Evolutionary conservation across 1,284 basidiomycete genomes (phyloP), one percentile per base, ranked within the genome.

Genomic region (Pyrrhoderma lamaoense): DNA sequence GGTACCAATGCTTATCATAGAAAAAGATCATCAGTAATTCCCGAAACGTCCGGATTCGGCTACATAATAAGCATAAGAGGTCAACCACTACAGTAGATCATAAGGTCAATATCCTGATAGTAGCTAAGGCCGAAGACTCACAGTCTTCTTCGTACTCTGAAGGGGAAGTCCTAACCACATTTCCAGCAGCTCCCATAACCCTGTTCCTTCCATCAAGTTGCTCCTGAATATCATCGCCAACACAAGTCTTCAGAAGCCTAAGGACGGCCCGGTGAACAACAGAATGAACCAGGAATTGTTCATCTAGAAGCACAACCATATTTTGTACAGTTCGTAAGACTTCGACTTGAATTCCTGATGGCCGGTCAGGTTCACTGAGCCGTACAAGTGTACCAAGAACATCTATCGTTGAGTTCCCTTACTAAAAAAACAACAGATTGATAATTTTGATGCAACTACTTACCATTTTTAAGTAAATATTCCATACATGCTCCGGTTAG

Each of bases 21-120:
- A 96, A 93, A 71, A 96, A 96, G 57, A 97, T 94, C 76, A 95
- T 88, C 37, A 97, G 79, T 1, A 97, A 72, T 60, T 94, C 90
- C 3, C 91, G 84, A 65, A 90, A 89, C 42, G 89, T 89, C 50
- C 87, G 78, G 64, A 95, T 93, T 42, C 91, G 80, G 60, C 89
- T 92, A 73, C 91, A 93, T 27, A 96, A 67, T 58, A 91, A 90
- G 68, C 92, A 94, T 47, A 95, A 76, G 27, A 95, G 70, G 63
- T 94, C 91, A 59, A 95, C 90, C 65, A 95, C 86, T 88, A 61
- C 44, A 21, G 25, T 56, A 14, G 38, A 57, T n/a, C 31, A 57
- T n/a, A 51, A 14, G 34, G 42, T 42, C 31, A 47, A 39, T 47
- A 35, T 42, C 44, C 16, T 8, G 19, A 14, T 42, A 16, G 39